These are phyloP conservation scores for Populus euphratica DNA, from an alignment of 345 rosid species.

Conservation along the genomic window DNA sequence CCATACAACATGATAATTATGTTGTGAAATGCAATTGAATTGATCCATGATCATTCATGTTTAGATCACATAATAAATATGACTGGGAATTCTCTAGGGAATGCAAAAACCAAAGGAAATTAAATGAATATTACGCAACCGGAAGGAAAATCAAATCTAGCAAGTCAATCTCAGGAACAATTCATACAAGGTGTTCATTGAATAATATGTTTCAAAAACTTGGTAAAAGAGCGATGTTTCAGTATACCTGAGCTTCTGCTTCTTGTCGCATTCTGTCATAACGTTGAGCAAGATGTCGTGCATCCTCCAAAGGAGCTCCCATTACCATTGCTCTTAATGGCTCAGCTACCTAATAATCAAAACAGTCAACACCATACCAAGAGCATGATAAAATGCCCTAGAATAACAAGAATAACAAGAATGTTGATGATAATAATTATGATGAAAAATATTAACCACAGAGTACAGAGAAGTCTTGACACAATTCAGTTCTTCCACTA, in stretches of 20 bases:
- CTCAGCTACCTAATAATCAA: slow-evolving; percentile 71
- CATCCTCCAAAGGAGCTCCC: slow-evolving; percentile 95
- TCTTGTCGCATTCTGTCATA: slow-evolving; percentile 92
- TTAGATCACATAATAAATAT: background rate
- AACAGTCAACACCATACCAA: slow-evolving; percentile 17
- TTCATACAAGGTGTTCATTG: background rate
- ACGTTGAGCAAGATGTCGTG: slow-evolving; percentile 95
- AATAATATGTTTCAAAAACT: slow-evolving; percentile 1
- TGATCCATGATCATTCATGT: background rate
- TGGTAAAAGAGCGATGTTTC: slow-evolving; percentile 2
- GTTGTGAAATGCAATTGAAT: background rate
- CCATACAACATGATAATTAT: background rate
- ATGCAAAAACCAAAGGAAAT: background rate
- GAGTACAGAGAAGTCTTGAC: background rate
- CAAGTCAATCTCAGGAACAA: background rate
- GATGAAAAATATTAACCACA: background rate
- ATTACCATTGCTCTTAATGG: slow-evolving; percentile 90
- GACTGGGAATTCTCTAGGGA: background rate
- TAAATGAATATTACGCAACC: background rate
- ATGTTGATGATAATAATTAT: background rate
- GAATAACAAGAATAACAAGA: too few species aligned
- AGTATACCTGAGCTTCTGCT: slow-evolving; percentile 84
- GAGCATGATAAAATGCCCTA: background rate
- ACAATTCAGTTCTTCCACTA: background rate
- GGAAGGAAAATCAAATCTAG: background rate